Evolutionary conservation across 2,329 filamentous ascomycete species (phyloP), one percentile per base, ranked within the genome.

Genomic region (Cercospora sesami): DNA sequence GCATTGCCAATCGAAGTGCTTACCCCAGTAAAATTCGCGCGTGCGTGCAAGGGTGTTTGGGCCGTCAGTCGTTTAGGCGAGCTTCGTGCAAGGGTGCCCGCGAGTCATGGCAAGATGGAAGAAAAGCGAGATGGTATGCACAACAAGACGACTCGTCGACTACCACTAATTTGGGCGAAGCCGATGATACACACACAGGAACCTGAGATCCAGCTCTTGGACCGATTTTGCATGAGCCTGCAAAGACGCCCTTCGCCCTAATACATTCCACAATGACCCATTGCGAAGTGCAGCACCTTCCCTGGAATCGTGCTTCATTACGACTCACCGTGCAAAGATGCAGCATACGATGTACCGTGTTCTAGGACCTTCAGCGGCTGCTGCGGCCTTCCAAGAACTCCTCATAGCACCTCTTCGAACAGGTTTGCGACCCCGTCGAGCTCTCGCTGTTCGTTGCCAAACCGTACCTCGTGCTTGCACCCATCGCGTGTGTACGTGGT

Each of bases 391-490:
- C 53, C 39, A n/a, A 45, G 10, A 36, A 18, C 36, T 4, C 4
- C 14, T 53, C 58, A 66, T 26, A 53, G 51, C 58, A 14, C 33
- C 7, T 67, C 63, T 28, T 62, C 64, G 60, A 72, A 72, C 42
- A 72, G 21, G 18, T 21, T 33, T 36, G 63, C 63, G 7, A 70
- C 39, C 5, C 64, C 68, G 8, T 69, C 69, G 10, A 72, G 60
- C 31, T 69, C 63, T 9, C 69, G 64, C 14, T 26, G 63, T 28
- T 67, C 42, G 14, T 51, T 33, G 12, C 39, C 57, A 28, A 72
- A 72, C 8, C 4, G 48, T 16, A 72, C 65, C 45, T 63, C 61
- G 55, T 72, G 71, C 39, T 58, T 64, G 48, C 71, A 72, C n/a
- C 39, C 65, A 5, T 65, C 36, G 10, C 42, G 51, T 26, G 60